Evolutionary conservation across 2,329 filamentous ascomycete genomes (phyloP), one percentile per base, ranked within the genome.

Genomic region (Parastagonospora nodorum): DNA sequence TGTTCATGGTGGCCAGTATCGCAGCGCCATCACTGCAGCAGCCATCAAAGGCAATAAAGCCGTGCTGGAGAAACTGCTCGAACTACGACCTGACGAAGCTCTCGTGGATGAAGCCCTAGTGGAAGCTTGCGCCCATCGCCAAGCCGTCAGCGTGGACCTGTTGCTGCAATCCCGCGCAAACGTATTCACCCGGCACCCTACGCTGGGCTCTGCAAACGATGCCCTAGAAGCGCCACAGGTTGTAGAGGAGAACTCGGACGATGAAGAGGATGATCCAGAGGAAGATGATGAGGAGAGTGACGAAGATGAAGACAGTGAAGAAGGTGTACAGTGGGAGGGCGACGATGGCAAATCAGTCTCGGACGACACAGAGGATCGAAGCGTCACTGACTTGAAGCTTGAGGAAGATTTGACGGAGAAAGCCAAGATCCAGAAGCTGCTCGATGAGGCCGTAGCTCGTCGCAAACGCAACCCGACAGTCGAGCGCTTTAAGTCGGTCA

Each of bases 71-170:
- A 51, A 42, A 10, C 57, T 61, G 12, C 30, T 64, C 11, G 28
- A 54, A 7, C 51, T 63, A 42, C 42, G 42, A 7, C 61, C 61
- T 15, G 58, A 57, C 4, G 53, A 60, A 14, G 47, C 58, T 28
- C 42, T 66, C 11, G 49, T 66, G 1, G 63, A 66, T 40, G 63
- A 64, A 24, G 61, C 63, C 9, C 43, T 66, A 8, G 50, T 63
- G 2, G 55, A 64, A 35, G 55, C 63, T 4, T 58, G 53, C n/a
- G 61, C 59, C 15, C 45, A 61, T 45, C 57, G 58, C 29, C 61
- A 64, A 41, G 44, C 55, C 2, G 27, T 48, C 8, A 58, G 51
- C n/a, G 62, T 66, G 0, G 60, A 64, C 30, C 35, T 36, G 7
- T 43, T 66, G 19, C 48, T 66, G 2, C 59, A 66, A 32, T 47